phyloP scores from a whole-genome alignment of 305 asterid genomes.

The Fraxinus sp. region DNA sequence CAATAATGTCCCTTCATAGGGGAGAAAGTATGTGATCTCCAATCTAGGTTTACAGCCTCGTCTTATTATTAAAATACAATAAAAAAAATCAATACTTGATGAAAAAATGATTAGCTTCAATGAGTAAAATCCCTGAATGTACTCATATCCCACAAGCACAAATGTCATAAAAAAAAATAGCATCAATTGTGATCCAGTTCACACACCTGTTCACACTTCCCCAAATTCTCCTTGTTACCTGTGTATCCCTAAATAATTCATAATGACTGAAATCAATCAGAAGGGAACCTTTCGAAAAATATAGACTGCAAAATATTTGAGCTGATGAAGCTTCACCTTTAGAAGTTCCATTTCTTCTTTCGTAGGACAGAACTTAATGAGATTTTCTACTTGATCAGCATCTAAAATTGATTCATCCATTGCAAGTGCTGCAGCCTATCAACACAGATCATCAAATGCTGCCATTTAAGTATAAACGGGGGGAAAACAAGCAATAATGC shows the following conservation, averaged over 20 bases:
- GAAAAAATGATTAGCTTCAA: background rate
- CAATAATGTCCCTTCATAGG: background rate
- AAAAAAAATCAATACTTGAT: background rate
- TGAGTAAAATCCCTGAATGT: background rate
- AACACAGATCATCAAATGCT: constrained; percentile 23
- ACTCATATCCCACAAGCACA: background rate
- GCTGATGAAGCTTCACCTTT: constrained; percentile 56
- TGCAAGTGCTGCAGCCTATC: constrained; percentile 95
- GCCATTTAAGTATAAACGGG: background rate
- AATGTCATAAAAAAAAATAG: background rate
- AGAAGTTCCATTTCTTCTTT: constrained; percentile 99
- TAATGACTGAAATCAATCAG: constrained; percentile 27
- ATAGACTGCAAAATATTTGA: constrained; percentile 19
- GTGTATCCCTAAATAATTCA: constrained; percentile 58
- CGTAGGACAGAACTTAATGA: constrained; percentile 93
- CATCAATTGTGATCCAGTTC: constrained; percentile 19
- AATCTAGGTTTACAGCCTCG: background rate
- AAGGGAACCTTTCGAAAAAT: background rate
- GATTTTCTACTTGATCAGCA: constrained; percentile 98
- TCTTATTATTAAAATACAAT: background rate
- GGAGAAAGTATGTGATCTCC: background rate
- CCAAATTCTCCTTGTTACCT: constrained; percentile 84
- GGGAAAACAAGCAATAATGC: background rate
- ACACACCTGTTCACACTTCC: constrained; percentile 96
- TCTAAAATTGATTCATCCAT: constrained; percentile 95